Evolutionary conservation across 805 yeast species (phyloP), one percentile per base, ranked within the genome.

Genomic region (Saturnispora silvae): DNA sequence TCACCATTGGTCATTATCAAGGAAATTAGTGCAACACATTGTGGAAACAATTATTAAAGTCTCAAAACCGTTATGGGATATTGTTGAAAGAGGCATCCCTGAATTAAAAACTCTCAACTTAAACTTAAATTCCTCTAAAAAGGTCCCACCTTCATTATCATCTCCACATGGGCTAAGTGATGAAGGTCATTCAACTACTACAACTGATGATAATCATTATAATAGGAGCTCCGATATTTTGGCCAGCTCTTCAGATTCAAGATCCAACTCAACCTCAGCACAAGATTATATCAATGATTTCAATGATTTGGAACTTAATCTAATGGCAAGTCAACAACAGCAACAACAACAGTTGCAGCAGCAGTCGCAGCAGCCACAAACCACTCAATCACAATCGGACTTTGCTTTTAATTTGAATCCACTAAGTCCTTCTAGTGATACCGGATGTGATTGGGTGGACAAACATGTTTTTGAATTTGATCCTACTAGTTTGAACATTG

Each of bases 381-480:
- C n/a, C 16, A 13, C 7, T 26, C 15, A 10, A 7, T 15, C 29
- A 6, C 9, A 6, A 5, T 14, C 31, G 8, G 17, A 5, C 11
- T 28, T 17, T 5, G n/a, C n/a, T n/a, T n/a, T n/a, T n/a, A n/a
- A n/a, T n/a, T 6, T 26, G 31, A 46, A 48, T 18, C 44, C 41
- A 2, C 28, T 51, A 29, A 51, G 56, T 16, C 58, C 58, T 7
- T 30, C 45, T 4, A 49, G 68, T 5, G 75, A 70, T 31, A 69
- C 75, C 3, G 77, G 77, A 0, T 70, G 77, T 56, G 72, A 70
- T 44, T 70, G 76, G 75, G 68, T 70, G 32, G 77, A 70, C 47
- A 70, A 68, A 38, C 58, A 61, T 43, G 56, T 57, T 34, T 53
- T 67, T 34, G 69, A 64, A 33, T 64, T 53, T 45, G 63, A 55